Conservation (phyloP, 108 stramenopile species). For the Nitzschia sp. region DNA sequence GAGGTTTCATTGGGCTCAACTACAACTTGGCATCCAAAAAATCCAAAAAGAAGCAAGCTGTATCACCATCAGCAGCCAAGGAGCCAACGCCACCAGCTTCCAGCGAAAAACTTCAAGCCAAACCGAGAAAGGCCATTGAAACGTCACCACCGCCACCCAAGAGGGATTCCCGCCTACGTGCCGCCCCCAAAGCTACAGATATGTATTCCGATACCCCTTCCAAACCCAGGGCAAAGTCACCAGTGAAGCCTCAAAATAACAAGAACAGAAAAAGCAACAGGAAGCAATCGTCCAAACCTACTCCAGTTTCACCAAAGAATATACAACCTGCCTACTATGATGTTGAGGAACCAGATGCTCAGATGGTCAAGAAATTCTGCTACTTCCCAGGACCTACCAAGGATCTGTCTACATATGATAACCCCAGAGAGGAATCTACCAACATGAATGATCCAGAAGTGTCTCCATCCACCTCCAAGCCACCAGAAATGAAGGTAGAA, state of each 20-base stretch:
- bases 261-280: neutral
- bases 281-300: neutral
- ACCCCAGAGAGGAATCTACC: neutral
- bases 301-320: neutral
- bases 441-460: neutral
- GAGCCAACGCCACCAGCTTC: neutral
- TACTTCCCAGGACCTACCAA: conserved; percentile 26
- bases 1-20: conserved; percentile 36
- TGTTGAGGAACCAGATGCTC: neutral
- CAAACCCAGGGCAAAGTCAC: neutral
- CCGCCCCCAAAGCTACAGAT: too few relatives aligned
- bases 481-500: neutral
- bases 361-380: neutral
- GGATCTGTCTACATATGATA: conserved; percentile 23
- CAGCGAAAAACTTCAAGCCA: neutral
- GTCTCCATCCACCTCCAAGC: neutral
- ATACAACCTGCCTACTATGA: neutral
- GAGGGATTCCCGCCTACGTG: too few relatives aligned
- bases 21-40: conserved; percentile 13
- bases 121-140: neutral
- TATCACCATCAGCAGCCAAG: neutral
- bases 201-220: neutral
- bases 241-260: neutral
- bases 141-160: neutral
- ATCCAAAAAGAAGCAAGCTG: neutral